Conservation (phyloP, 306 rosid genomes). For the Cucurbita ficifolia region DNA sequence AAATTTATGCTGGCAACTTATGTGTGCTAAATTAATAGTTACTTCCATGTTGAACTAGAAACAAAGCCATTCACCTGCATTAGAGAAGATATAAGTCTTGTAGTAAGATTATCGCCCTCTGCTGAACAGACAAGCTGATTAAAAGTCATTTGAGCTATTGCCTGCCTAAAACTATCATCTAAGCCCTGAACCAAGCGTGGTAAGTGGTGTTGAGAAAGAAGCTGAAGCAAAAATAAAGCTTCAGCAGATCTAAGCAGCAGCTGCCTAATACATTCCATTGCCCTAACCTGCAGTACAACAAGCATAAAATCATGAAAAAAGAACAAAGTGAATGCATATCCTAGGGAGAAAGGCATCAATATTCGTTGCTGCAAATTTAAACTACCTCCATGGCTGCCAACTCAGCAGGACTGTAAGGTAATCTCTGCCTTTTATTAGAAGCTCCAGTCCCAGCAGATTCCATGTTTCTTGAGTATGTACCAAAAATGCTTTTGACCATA, state of each 20-base stretch:
- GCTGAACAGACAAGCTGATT: constrained; percentile 88
- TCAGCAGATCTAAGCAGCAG: constrained; percentile 82
- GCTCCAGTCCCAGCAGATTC: constrained; percentile 57
- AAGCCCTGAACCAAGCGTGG: constrained; percentile 81
- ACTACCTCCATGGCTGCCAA: constrained; percentile 98
- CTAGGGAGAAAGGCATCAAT: neutral
- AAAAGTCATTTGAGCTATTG: constrained; percentile 70
- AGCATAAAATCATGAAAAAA: constrained; percentile 20
- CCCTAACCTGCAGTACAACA: constrained; percentile 57
- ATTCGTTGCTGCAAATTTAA: constrained; percentile 10
- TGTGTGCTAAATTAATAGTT: neutral
- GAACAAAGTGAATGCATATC: neutral
- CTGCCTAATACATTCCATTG: constrained; percentile 97
- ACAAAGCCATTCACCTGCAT: constrained; percentile 66
- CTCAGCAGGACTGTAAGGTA: constrained; percentile 91
- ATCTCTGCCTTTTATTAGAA: constrained; percentile 72
- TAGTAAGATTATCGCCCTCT: constrained; percentile 82
- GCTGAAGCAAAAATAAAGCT: constrained; percentile 90
- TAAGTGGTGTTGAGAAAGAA: constrained; percentile 89
- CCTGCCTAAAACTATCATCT: constrained; percentile 46
- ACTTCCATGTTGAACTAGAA: constrained; percentile 7
- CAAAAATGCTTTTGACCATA: constrained; percentile 76
- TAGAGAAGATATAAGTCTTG: constrained; percentile 75
- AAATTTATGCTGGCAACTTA: neutral
- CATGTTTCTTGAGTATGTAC: constrained; percentile 55